Evolutionary conservation across 805 yeast species (phyloP).

Genomic region (Starmerella riodocensis): DNA sequence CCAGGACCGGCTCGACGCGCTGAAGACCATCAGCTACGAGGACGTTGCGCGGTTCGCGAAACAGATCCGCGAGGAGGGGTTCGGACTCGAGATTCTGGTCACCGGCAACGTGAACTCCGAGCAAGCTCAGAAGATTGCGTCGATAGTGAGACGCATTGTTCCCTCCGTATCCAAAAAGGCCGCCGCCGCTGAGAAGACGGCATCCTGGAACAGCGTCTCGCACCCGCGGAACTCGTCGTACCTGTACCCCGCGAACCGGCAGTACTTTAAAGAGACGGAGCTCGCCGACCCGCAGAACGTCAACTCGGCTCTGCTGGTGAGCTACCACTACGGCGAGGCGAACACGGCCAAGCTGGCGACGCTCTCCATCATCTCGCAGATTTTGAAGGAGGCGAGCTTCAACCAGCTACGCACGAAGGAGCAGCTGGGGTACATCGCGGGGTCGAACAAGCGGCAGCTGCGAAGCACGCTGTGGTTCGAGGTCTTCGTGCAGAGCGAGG

Average conservation of each 20-base stretch:
- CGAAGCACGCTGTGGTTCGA: slow-evolving; percentile 58
- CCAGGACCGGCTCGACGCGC: slow-evolving; percentile 47
- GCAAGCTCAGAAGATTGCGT: slow-evolving; percentile 39
- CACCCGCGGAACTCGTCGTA: slow-evolving; percentile 24
- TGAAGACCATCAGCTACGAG: slow-evolving; percentile 32
- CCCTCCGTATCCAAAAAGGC: neutral
- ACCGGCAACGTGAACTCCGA: slow-evolving; percentile 56
- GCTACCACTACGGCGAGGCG: slow-evolving; percentile 49
- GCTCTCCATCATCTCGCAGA: slow-evolving; percentile 55
- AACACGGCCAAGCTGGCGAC: slow-evolving; percentile 35
- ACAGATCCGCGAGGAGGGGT: slow-evolving; percentile 36
- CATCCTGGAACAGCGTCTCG: slow-evolving; percentile 1
- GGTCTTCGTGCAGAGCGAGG: slow-evolving; percentile 77
- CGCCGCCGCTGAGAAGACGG: too few species aligned
- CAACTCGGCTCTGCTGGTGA: slow-evolving; percentile 74
- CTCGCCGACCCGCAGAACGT: slow-evolving; percentile 56
- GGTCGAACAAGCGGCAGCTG: slow-evolving; percentile 55
- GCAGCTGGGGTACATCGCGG: slow-evolving; percentile 89
- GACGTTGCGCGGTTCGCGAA: slow-evolving; percentile 9
- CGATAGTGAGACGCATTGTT: neutral
- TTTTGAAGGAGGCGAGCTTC: slow-evolving; percentile 77
- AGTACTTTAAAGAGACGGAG: slow-evolving; percentile 16
- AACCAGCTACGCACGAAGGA: slow-evolving; percentile 83
- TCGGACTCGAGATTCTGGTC: slow-evolving; percentile 57
- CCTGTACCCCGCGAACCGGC: slow-evolving; percentile 23